Evolutionary conservation across 2,329 filamentous ascomycete species (phyloP).

Genomic region (Acrocalymma vagum): DNA sequence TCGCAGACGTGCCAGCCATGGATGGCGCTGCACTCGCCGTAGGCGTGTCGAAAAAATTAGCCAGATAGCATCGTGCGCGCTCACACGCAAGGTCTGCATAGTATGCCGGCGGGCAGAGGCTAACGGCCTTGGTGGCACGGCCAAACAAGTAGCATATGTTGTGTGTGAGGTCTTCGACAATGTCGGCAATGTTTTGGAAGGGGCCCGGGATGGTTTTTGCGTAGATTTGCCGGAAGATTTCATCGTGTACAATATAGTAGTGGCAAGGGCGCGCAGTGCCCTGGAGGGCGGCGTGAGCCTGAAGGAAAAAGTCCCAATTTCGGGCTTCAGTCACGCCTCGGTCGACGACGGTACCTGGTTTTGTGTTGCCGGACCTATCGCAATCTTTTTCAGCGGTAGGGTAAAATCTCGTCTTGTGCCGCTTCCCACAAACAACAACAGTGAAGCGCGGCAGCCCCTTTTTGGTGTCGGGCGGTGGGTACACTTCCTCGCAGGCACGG

Average conservation of each 20-base stretch:
- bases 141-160: conserved; percentile 84
- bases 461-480: conserved; percentile 65
- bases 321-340: conserved; percentile 73
- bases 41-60: conserved; percentile 23
- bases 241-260: conserved; percentile 70
- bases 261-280: conserved; percentile 85
- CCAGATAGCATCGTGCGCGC: conserved; percentile 74
- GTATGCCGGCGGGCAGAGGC: conserved; percentile 85
- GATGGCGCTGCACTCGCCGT: conserved; percentile 18
- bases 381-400: conserved; percentile 60
- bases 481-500: conserved; percentile 67
- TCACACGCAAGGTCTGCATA: conserved; percentile 88
- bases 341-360: conserved; percentile 82
- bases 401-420: conserved; percentile 87
- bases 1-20: conserved; percentile 6
- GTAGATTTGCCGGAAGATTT: conserved; percentile 35
- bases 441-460: conserved; percentile 58
- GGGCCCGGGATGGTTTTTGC: conserved; percentile 18
- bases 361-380: conserved; percentile 66
- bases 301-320: conserved; percentile 82
- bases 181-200: conserved; percentile 59
- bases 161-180: conserved; percentile 77
- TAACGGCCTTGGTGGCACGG: conserved; percentile 84
- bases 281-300: conserved; percentile 79
- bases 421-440: conserved; percentile 82